Conservation (phyloP, 2,329 filamentous ascomycete genomes). For the Dactylonectria macrodidyma region DNA sequence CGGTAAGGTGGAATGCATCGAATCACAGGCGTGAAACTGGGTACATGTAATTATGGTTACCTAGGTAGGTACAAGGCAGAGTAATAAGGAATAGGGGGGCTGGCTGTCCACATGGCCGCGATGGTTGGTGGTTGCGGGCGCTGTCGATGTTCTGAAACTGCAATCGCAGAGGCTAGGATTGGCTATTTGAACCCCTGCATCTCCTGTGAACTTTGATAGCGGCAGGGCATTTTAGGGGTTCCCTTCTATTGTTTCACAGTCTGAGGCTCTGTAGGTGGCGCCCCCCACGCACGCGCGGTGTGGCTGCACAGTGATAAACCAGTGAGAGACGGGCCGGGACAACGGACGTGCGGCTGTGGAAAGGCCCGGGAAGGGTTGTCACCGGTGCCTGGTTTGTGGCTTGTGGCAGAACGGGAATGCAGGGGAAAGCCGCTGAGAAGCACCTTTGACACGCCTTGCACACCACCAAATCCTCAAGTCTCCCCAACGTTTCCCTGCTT, state of each 20-base stretch:
- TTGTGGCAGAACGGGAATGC: slow-evolving; percentile 36
- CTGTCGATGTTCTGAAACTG: slow-evolving; percentile 36
- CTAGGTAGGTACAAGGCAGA: not conserved
- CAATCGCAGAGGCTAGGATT: slow-evolving; percentile 36
- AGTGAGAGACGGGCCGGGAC: slow-evolving; percentile 26
- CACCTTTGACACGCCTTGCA: not conserved
- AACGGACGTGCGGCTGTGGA: slow-evolving; percentile 25
- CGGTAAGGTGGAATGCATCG: not conserved
- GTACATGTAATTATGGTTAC: not conserved
- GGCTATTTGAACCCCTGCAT: slow-evolving; percentile 25
- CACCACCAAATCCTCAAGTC: not conserved
- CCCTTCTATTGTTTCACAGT: slow-evolving; percentile 35
- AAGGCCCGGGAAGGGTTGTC: too few species aligned
- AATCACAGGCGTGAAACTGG: not conserved
- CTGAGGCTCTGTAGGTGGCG: slow-evolving; percentile 32
- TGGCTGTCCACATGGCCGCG: slow-evolving; percentile 21
- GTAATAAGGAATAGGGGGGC: not conserved
- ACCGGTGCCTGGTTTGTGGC: slow-evolving; percentile 31
- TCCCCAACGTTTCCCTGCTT: not conserved
- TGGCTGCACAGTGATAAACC: slow-evolving; percentile 31
- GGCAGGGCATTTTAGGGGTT: not conserved
- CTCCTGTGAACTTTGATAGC: slow-evolving; percentile 2
- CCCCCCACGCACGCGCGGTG: slow-evolving; percentile 31
- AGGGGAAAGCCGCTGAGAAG: slow-evolving; percentile 29
- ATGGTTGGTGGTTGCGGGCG: slow-evolving; percentile 42